Conservation (phyloP, 1,284 basidiomycete species). For the Puccinia triticina region DNA sequence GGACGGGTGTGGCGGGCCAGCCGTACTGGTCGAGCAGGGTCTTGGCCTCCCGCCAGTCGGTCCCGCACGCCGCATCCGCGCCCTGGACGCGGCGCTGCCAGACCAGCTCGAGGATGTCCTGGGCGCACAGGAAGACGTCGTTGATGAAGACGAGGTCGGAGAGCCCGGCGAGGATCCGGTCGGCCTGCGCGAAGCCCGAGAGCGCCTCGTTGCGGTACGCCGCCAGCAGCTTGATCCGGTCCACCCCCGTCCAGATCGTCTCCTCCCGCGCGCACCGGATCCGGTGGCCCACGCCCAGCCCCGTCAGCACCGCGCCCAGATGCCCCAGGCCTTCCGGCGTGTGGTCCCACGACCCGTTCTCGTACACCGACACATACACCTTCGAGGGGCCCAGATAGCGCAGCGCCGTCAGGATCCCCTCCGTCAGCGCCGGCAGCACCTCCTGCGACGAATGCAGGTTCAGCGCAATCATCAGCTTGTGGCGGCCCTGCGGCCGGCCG, state of each 20-base stretch:
- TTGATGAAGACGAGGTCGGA: conserved; percentile 22
- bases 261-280: conserved; percentile 5
- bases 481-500: neutral
- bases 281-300: conserved; percentile 8
- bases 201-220: conserved; percentile 21
- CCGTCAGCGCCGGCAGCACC: conserved; percentile 6
- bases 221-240: conserved; percentile 22
- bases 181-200: neutral
- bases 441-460: conserved; percentile 18
- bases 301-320: conserved; percentile 12
- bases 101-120: conserved; percentile 29
- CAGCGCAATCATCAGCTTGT: conserved; percentile 17
- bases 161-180: neutral
- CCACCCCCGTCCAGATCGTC: conserved; percentile 20
- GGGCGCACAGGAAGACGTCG: conserved; percentile 26
- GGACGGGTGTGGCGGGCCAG: neutral
- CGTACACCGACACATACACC: conserved; percentile 32
- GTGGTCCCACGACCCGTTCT: conserved; percentile 32
- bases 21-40: neutral
- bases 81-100: conserved; percentile 23
- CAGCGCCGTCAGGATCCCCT: neutral
- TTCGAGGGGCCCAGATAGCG: neutral
- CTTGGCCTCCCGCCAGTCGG: conserved; percentile 23
- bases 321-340: conserved; percentile 15
- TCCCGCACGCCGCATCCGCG: conserved; percentile 12